Conservation (phyloP, 805 yeast species). For the Cephaloascus albidus region DNA sequence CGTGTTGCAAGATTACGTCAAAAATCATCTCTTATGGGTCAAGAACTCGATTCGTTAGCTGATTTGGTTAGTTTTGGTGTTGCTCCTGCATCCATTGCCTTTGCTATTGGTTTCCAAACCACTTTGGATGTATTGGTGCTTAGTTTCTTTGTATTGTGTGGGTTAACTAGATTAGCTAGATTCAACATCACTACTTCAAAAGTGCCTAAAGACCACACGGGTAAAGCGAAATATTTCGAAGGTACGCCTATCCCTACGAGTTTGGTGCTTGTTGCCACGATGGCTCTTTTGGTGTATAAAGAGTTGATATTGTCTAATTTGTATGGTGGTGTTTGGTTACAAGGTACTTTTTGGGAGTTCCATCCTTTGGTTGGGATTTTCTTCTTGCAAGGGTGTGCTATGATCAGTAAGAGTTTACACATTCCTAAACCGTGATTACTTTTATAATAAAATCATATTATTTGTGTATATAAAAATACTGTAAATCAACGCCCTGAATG, state of each 20-base stretch:
- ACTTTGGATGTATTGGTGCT: conserved; percentile 71
- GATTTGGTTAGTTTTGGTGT: conserved; percentile 93
- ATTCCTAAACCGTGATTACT: conserved; percentile 78
- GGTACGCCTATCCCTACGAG: conserved; percentile 95
- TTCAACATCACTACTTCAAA: conserved; percentile 91
- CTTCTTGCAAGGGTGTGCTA: conserved; percentile 76
- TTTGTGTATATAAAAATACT: too few species aligned
- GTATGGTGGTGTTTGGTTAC: conserved; percentile 57
- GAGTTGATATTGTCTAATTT: conserved; percentile 39
- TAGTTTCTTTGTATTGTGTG: conserved; percentile 84
- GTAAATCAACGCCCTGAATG: too few species aligned
- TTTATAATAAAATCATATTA: too few species aligned
- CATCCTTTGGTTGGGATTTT: conserved; percentile 64
- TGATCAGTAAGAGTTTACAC: conserved; percentile 83
- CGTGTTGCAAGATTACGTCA: conserved; percentile 92
- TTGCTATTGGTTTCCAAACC: conserved; percentile 81
- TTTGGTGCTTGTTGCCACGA: conserved; percentile 57
- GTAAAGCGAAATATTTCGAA: conserved; percentile 88
- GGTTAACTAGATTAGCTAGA: conserved; percentile 87
- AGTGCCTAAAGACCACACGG: conserved; percentile 80
- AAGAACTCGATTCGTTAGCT: conserved; percentile 93
- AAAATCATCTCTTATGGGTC: conserved; percentile 90
- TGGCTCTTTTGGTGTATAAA: conserved; percentile 59
- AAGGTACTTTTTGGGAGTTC: conserved; percentile 54
- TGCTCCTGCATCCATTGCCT: conserved; percentile 90